phyloP scores from a whole-genome alignment of 192 early-diverging fungal genomes.

The Linnemannia exigua region DNA sequence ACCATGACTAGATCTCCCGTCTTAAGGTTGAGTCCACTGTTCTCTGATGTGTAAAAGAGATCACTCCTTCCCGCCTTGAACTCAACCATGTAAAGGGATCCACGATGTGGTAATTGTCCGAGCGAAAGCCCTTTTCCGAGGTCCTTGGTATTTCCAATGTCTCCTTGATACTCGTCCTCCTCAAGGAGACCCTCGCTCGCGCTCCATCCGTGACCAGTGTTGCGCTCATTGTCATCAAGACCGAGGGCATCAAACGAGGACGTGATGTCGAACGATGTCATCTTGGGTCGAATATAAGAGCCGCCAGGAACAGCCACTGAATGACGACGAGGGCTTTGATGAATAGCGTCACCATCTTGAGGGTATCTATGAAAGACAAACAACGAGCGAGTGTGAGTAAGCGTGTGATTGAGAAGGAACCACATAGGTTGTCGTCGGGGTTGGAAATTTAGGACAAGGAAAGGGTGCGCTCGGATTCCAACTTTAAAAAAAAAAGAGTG shows the following conservation, averaged over 20 bases:
- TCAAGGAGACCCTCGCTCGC: slow-evolving; percentile 50
- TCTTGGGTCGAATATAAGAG: slow-evolving; percentile 47
- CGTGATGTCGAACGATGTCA: slow-evolving; percentile 42
- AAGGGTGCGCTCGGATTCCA: background rate
- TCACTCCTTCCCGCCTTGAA: slow-evolving; percentile 92
- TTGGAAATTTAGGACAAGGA: slow-evolving; percentile 14
- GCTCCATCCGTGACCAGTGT: slow-evolving; percentile 4
- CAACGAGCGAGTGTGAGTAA: background rate
- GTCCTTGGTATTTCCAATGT: slow-evolving; percentile 45
- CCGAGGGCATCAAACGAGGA: slow-evolving; percentile 54
- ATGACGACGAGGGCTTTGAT: slow-evolving; percentile 60
- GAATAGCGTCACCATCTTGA: slow-evolving; percentile 11
- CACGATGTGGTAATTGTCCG: slow-evolving; percentile 59
- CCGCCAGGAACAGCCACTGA: slow-evolving; percentile 62
- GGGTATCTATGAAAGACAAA: slow-evolving; percentile 17
- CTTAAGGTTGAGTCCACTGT: slow-evolving; percentile 60
- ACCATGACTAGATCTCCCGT: slow-evolving; percentile 87
- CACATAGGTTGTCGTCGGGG: slow-evolving; percentile 5
- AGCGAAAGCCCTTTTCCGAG: slow-evolving; percentile 64
- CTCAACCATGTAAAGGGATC: slow-evolving; percentile 85
- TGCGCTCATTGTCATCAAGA: slow-evolving; percentile 27
- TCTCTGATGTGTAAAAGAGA: slow-evolving; percentile 80
- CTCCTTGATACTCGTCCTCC: slow-evolving; percentile 57
- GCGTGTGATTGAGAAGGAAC: background rate
- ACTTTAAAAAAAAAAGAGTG: background rate